Evolutionary conservation across 208 protist genomes (phyloP).

Genomic region (Trypanosoma caninum): DNA sequence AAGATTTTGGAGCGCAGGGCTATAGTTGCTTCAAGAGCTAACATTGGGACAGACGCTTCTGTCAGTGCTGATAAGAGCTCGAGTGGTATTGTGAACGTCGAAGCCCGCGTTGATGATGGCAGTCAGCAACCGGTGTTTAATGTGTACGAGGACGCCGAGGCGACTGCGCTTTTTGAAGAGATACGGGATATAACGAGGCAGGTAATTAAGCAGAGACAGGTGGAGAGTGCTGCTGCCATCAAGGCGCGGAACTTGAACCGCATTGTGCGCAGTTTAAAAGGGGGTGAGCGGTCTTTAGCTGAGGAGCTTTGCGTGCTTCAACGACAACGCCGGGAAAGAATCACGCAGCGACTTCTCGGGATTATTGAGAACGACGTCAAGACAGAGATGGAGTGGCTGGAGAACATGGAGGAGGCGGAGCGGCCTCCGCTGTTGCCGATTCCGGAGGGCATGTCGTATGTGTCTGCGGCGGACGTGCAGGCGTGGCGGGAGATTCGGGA

Average conservation of each 20-base stretch:
- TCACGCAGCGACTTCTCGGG: slow-evolving; percentile 47
- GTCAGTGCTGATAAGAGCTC: background rate
- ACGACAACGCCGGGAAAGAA: slow-evolving; percentile 38
- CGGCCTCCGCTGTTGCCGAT: slow-evolving; percentile 78
- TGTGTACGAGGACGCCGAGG: slow-evolving; percentile 63
- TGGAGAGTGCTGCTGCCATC: slow-evolving; percentile 25
- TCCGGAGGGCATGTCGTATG: slow-evolving; percentile 82
- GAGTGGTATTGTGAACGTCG: background rate
- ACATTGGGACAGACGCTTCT: background rate
- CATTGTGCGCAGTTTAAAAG: slow-evolving; percentile 18
- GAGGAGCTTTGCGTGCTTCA: slow-evolving; percentile 40
- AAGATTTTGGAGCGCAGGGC: slow-evolving; percentile 40
- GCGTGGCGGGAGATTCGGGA: slow-evolving; percentile 59
- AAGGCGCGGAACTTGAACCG: slow-evolving; percentile 17
- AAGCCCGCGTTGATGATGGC: background rate
- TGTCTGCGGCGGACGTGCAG: slow-evolving; percentile 68
- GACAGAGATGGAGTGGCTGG: slow-evolving; percentile 71
- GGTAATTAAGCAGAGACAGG: slow-evolving; percentile 26
- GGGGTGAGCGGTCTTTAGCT: slow-evolving; percentile 11
- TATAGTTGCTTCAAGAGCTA: background rate
- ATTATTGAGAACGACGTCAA: slow-evolving; percentile 72
- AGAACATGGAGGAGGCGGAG: slow-evolving; percentile 79
- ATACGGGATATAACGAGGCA: slow-evolving; percentile 44
- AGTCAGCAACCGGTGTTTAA: slow-evolving; percentile 23
- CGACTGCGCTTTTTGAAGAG: slow-evolving; percentile 54